These are phyloP conservation scores for Alternaria consortialis DNA, from an alignment of 2,329 filamentous ascomycete genomes.

Conservation along the genomic window DNA sequence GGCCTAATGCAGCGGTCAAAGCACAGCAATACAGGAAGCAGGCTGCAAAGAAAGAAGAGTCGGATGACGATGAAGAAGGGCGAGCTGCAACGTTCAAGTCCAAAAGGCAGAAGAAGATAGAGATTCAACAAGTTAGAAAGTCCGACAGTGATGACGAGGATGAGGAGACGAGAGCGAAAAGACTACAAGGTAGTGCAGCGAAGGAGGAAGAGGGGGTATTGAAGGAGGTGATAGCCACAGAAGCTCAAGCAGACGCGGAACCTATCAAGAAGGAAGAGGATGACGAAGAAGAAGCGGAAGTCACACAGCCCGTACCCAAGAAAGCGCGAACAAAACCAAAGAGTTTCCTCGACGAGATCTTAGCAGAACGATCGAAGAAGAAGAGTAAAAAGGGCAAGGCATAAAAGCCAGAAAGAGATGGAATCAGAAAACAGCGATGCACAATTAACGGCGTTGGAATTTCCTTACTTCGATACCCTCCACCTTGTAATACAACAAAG, in stretches of 20 bases:
- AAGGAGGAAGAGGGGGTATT: background rate
- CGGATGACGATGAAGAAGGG: constrained; percentile 53
- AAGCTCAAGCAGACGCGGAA: constrained; percentile 7
- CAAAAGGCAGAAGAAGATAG: constrained; percentile 37
- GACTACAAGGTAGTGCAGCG: background rate
- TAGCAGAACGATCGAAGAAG: constrained; percentile 60
- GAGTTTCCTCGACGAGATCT: constrained; percentile 65
- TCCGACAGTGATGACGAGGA: constrained; percentile 25
- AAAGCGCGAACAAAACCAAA: constrained; percentile 49
- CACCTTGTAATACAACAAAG: background rate
- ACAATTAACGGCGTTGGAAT: background rate
- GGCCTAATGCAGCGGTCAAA: constrained; percentile 34
- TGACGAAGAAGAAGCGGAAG: constrained; percentile 7
- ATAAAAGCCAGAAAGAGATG: background rate
- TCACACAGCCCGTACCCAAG: constrained; percentile 22
- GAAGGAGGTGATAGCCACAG: background rate
- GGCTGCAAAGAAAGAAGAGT: constrained; percentile 38
- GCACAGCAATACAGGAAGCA: constrained; percentile 36
- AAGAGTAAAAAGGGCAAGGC: constrained; percentile 51
- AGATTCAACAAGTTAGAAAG: constrained; percentile 13
- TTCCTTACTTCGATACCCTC: background rate
- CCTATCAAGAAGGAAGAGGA: constrained; percentile 16
- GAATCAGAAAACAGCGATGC: background rate
- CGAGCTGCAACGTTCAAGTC: constrained; percentile 47
- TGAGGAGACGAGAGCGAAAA: constrained; percentile 18